phyloP scores from a whole-genome alignment of 208 protist genomes.

The Trypanosomatidae sp. region DNA sequence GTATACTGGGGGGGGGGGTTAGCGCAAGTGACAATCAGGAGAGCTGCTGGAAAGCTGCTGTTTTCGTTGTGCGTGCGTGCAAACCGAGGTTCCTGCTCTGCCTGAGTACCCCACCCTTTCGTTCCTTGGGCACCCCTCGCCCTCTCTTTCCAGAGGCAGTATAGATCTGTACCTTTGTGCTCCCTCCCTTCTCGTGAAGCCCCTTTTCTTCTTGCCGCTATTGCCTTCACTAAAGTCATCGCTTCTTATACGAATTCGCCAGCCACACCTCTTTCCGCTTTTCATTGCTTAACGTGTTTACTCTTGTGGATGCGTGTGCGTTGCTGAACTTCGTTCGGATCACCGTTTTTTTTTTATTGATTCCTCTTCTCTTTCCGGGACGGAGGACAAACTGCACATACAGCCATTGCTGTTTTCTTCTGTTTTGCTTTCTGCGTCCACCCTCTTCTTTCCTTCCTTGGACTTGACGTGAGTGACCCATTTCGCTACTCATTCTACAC shows the following conservation, averaged over 20 bases:
- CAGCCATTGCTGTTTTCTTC: neutral
- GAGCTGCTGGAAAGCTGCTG: neutral
- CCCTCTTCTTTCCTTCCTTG: neutral
- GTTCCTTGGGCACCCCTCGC: neutral
- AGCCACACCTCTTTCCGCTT: neutral
- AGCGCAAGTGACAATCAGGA: neutral
- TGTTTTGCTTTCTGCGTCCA: neutral
- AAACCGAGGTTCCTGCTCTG: neutral
- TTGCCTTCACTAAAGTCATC: neutral
- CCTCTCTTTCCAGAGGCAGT: neutral
- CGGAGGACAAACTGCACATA: neutral
- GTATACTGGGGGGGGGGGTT: neutral
- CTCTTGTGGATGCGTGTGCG: neutral
- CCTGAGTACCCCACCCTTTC: neutral
- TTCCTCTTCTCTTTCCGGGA: neutral
- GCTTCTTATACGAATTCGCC: neutral
- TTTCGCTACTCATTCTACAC: neutral
- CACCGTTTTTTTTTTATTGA: neutral
- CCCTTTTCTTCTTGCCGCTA: neutral
- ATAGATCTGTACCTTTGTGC: neutral
- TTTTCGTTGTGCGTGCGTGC: neutral
- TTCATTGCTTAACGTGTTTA: neutral
- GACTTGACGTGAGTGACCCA: neutral
- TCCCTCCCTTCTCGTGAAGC: neutral
- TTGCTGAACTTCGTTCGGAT: neutral